phyloP scores from a whole-genome alignment of 106 monocot species.

The Dendrobium chrysotoxum region DNA sequence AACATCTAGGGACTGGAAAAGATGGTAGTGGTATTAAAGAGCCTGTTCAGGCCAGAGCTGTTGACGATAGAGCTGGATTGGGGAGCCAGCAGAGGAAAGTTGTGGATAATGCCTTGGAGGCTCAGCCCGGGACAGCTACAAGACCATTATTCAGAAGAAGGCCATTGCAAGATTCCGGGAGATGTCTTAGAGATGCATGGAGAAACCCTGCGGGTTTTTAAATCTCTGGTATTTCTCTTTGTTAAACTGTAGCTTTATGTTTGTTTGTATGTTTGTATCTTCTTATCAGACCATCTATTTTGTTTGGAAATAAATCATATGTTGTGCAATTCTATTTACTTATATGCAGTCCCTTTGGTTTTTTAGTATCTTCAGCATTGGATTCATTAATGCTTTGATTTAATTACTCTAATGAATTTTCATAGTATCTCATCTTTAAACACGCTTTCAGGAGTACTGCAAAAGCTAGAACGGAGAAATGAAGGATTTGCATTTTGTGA shows the following conservation, averaged over 20 bases:
- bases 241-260: slow-evolving; percentile 1
- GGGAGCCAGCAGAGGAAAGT: slow-evolving; percentile 70
- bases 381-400: too few species aligned
- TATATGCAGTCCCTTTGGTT: neutral
- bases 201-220: neutral
- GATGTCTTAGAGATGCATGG: slow-evolving; percentile 35
- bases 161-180: slow-evolving; percentile 93
- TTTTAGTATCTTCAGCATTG: too few species aligned
- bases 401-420: too few species aligned
- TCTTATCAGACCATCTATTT: neutral
- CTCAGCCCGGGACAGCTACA: slow-evolving; percentile 86
- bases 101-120: slow-evolving; percentile 69
- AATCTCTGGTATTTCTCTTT: neutral
- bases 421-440: too few species aligned
- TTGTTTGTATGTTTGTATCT: neutral
- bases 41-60: slow-evolving; percentile 75
- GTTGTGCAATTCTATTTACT: neutral
- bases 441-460: too few species aligned
- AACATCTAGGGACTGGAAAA: slow-evolving; percentile 81
- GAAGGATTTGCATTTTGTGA: too few species aligned
- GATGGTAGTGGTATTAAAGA: slow-evolving; percentile 93
- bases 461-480: too few species aligned
- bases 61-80: slow-evolving; percentile 79
- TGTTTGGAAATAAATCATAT: neutral
- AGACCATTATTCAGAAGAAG: slow-evolving; percentile 92